Conservation (phyloP, 306 rosid genomes). For the Prunus mira region DNA sequence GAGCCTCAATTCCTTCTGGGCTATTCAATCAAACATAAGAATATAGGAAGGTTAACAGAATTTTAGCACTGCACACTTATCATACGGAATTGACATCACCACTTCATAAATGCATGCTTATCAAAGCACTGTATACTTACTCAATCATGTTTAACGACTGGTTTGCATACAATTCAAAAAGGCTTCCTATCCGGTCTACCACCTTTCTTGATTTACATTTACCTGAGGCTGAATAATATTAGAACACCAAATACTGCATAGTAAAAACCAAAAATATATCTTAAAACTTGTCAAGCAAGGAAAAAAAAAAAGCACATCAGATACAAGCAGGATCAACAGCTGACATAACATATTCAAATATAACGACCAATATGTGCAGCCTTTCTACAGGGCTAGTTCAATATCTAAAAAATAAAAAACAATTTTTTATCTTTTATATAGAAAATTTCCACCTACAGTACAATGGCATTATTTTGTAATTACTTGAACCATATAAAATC, state of each 20-base stretch:
- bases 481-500: background rate
- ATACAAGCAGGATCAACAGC: background rate
- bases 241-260: background rate
- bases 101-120: background rate
- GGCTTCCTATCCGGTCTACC: conserved; percentile 32
- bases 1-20: conserved; percentile 65
- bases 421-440: background rate
- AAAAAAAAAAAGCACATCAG: background rate
- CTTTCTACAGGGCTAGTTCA: background rate
- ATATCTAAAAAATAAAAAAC: background rate
- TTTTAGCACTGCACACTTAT: background rate
- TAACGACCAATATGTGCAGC: background rate
- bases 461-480: background rate
- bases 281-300: background rate
- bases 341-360: background rate
- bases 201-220: conserved; percentile 37
- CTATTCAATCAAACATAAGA: conserved; percentile 38
- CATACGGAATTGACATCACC: background rate
- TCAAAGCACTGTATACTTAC: conserved; percentile 37
- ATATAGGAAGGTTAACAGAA: background rate
- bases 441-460: background rate
- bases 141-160: conserved; percentile 47
- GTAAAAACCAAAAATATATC: background rate
- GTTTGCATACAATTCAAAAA: conserved; percentile 48
- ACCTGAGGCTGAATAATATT: conserved; percentile 39